Percentiles rank a stretch among this genome's conserved stretches.
phyloP scores from a whole-genome alignment of 345 rosid genomes.

The Brassica carinata region DNA sequence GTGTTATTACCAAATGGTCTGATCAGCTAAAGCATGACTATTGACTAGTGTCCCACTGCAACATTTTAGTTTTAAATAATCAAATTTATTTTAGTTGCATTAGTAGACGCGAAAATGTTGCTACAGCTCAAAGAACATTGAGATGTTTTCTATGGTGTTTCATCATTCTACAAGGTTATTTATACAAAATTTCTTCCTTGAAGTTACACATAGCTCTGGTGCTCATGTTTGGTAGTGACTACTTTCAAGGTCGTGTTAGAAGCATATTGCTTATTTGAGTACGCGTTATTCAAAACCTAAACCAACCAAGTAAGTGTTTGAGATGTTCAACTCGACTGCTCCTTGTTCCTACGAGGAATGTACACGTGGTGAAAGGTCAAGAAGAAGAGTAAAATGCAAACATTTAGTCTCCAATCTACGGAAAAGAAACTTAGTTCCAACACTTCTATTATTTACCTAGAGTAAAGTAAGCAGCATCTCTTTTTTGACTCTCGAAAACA shows the following conservation, averaged over 20 bases:
- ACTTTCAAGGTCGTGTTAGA: constrained; percentile 74
- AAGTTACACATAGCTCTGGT: constrained; percentile 69
- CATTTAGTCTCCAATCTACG: constrained; percentile 9
- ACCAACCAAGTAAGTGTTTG: constrained; percentile 31
- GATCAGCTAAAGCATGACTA: background rate
- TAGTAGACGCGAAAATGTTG: background rate
- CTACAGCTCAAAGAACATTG: background rate
- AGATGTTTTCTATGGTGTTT: background rate
- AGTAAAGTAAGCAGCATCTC: constrained; percentile 44
- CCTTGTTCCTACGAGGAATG: constrained; percentile 54
- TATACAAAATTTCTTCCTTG: background rate
- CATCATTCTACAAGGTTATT: background rate
- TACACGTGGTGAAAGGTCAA: constrained; percentile 48
- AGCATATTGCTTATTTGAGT: constrained; percentile 40
- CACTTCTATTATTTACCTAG: constrained; percentile 39
- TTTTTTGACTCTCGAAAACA: background rate
- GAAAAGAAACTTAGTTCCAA: constrained; percentile 13
- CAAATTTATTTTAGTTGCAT: constrained; percentile 7
- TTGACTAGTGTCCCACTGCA: constrained; percentile 1
- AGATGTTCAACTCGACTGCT: constrained; percentile 28
- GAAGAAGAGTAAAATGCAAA: constrained; percentile 43
- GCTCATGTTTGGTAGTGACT: constrained; percentile 86
- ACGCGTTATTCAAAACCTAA: constrained; percentile 33
- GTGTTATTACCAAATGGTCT: background rate
- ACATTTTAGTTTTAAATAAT: constrained; percentile 3